phyloP scores from a whole-genome alignment of 805 yeast species.

The Pichia cephalocereana region DNA sequence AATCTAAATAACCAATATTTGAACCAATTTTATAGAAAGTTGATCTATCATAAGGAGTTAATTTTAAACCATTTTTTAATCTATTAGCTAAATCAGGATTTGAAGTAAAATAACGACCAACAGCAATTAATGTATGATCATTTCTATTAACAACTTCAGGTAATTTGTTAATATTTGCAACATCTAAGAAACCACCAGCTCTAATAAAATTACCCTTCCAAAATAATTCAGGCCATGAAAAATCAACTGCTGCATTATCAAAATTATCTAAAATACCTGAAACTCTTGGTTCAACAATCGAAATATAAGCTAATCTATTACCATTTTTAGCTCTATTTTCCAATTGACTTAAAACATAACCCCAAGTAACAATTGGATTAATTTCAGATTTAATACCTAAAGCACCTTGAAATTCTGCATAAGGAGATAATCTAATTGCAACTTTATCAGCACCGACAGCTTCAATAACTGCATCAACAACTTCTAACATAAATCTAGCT shows the following conservation, averaged over 20 bases:
- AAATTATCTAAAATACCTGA: conserved; percentile 35
- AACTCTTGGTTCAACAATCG: conserved; percentile 57
- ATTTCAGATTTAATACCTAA: conserved; percentile 28
- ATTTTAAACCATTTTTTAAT: conserved; percentile 26
- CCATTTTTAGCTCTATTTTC: conserved; percentile 22
- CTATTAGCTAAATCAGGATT: conserved; percentile 36
- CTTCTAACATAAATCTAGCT: conserved; percentile 32
- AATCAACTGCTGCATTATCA: conserved; percentile 4
- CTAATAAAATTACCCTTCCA: conserved; percentile 18
- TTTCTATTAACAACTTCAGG: conserved; percentile 17
- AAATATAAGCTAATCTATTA: conserved; percentile 17
- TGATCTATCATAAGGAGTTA: conserved; percentile 31
- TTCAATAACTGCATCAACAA: conserved; percentile 40
- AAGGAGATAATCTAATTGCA: conserved; percentile 44
- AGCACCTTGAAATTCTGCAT: conserved; percentile 31
- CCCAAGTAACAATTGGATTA: conserved; percentile 27
- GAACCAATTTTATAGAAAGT: conserved; percentile 26
- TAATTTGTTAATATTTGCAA: conserved; percentile 13
- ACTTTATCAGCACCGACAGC: conserved; percentile 44
- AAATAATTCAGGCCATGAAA: conserved; percentile 12
- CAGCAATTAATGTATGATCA: conserved; percentile 35
- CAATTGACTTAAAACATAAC: conserved; percentile 31
- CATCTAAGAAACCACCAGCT: conserved; percentile 20
- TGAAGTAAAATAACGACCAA: conserved; percentile 31
- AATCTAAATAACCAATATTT: conserved; percentile 11